Evolutionary conservation across 208 protist species (phyloP), one percentile per base, ranked within the genome.

Genomic region (Wallacemonas sp.): DNA sequence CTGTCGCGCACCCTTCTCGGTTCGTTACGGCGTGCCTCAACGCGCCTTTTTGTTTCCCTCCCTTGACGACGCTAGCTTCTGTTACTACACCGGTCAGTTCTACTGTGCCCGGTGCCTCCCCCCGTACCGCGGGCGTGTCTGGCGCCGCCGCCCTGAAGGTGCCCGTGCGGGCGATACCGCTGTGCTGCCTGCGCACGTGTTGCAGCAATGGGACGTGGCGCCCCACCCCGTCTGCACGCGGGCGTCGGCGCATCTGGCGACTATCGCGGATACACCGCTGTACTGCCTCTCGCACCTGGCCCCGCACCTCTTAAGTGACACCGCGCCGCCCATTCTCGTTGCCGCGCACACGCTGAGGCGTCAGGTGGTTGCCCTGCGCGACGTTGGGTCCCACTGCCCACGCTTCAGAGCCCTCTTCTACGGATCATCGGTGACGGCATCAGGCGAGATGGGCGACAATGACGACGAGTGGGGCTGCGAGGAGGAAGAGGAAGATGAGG

Each of bases 1-100:
- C 10, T 81, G 76, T 39, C 54, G 72, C 24, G 27, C 9, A 30
- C 24, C 64, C 22, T 48, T 81, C n/a, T 19, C 29, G 13, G 48
- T 52, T 27, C 42, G 21, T 15, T 53, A 34, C 42, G 34, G 27
- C 12, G 15, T 27, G 5, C 17, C 21, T 3, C 24, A n/a, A 39
- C 50, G 34, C 22, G 62, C 63, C 34, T 21, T 57, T 13, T 50
- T 58, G 9, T 44, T 71, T 37, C 63, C 63, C 6, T 62, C 48
- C 2, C 70, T 53, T 26, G 66, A 72, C 29, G 34, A 70, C 15
- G 78, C 76, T 39, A 48, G 59, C n/a, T 87, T 80, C 52, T 87
- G 80, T 50, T 62, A 76, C 61, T 87, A 83, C 64, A 87, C 73
- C 2, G 76, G 76, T 3, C 64, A 54, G 26, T 83, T 81, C 63